Conservation (phyloP, 129 eudicot genomes). For the Flaveria linearis region DNA sequence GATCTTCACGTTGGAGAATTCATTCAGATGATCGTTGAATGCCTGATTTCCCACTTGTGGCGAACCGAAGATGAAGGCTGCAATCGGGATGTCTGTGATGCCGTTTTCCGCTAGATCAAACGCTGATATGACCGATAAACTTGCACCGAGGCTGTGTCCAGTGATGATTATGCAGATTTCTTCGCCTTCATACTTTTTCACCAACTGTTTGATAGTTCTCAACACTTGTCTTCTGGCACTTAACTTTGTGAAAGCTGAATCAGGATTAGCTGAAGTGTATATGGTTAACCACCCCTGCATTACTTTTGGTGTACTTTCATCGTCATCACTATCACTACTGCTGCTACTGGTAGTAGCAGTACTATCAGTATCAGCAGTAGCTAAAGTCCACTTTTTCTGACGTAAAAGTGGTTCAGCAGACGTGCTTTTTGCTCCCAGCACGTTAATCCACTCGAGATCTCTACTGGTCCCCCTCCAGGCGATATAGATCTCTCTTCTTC, state of each 20-base stretch:
- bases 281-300: conserved; percentile 87
- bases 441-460: conserved; percentile 75
- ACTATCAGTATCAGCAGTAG: not conserved
- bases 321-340: conserved; percentile 33
- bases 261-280: conserved; percentile 63
- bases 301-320: conserved; percentile 51
- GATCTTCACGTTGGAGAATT: conserved; percentile 57
- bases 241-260: conserved; percentile 65
- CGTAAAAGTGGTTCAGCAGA: conserved; percentile 55
- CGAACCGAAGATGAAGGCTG: conserved; percentile 77
- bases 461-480: conserved; percentile 78
- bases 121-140: conserved; percentile 57
- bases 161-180: conserved; percentile 56
- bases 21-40: conserved; percentile 53
- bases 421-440: conserved; percentile 56
- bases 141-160: conserved; percentile 88
- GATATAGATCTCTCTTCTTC: conserved; percentile 78
- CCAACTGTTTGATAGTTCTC: conserved; percentile 45
- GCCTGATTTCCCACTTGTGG: conserved; percentile 83
- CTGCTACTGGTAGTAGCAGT: not conserved
- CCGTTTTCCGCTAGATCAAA: conserved; percentile 85
- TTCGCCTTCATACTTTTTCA: conserved; percentile 49
- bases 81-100: conserved; percentile 51
- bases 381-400: conserved; percentile 18
- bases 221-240: conserved; percentile 68